Base-by-base conservation (phyloP, 345 rosid genomes). In the Acer saccharum region DNA sequence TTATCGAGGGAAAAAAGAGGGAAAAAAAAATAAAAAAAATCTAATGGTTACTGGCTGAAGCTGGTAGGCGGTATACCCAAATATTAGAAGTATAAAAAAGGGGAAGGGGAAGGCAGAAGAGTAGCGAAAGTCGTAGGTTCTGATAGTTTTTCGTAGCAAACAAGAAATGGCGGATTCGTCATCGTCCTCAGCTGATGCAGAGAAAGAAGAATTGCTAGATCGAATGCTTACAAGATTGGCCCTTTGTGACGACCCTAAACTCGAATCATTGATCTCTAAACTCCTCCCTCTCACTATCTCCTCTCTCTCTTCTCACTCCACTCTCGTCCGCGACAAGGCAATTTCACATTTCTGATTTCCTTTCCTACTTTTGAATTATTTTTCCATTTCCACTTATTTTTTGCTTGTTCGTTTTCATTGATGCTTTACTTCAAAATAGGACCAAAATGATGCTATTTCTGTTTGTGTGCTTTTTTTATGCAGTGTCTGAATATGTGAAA, bases 141-240 rank as follows among this genome's bases (percentile, higher is more conserved):
- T 16, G 27, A 60, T 21, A 60, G 17, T 55, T n/a, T 76, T 70
- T 65, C 79, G 75, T 77, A 60, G 41, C 76, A 4, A 7, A 23
- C 58, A 44, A 62, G 67, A 65, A 35, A 94, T 91, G 95, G 90
- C 89, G 77, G 90, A 89, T 2, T 71, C 81, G 2, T 8, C 88
- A 4, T 48, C 90, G 55, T 32, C 87, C 27, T 16, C 84, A 7
- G 87, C 98, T 44, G 98, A 90, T 41, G 85, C 74, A n/a, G 95
- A 95, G 72, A 73, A 87, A 21, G 98, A 92, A 75, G 98, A 93
- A 81, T 79, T 92, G 86, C 96, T 95, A 73, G 97, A 95, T 85
- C 95, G 97, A 57, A 93, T 95, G 98, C 87, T 93, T 18, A 95
- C 99, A 52, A 85, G 95, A 67, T 79, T 93, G 79, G 98, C 99